A percentile compares a stretch with the other conserved stretches of the same genome.
phyloP scores from a whole-genome alignment of 2,329 filamentous ascomycete species.

The Colletotrichum tropicale region DNA sequence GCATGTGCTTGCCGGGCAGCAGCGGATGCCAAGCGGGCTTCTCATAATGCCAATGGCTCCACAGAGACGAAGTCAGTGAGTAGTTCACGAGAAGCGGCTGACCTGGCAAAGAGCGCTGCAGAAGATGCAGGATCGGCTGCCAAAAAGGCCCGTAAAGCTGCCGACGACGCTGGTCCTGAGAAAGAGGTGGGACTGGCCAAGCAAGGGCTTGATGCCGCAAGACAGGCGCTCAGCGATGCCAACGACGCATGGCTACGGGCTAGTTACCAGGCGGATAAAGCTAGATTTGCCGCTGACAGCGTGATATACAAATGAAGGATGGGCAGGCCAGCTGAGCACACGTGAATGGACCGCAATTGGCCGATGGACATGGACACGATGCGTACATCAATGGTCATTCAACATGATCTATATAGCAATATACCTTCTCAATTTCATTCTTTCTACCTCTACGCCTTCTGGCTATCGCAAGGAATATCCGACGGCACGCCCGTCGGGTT shows the following conservation, averaged over 20 bases:
- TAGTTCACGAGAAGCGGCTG: background rate
- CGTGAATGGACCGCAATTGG: background rate
- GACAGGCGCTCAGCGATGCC: background rate
- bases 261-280: background rate
- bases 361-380: rapidly evolving
- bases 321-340: background rate
- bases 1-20: background rate
- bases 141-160: background rate
- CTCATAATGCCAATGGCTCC: background rate
- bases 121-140: background rate
- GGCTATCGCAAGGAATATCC: conserved; percentile 8
- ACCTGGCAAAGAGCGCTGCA: background rate
- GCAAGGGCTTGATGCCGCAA: background rate
- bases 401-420: background rate
- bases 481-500: conserved; percentile 8
- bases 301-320: background rate
- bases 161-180: background rate
- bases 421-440: background rate
- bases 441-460: background rate
- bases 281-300: background rate
- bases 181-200: background rate
- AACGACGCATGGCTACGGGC: background rate
- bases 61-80: background rate
- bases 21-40: background rate
- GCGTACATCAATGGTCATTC: background rate